Percentiles rank a stretch among this genome's conserved stretches.
Evolutionary conservation across 2,329 filamentous ascomycete species (phyloP).

Genomic region (Keithomyces neogunnii): DNA sequence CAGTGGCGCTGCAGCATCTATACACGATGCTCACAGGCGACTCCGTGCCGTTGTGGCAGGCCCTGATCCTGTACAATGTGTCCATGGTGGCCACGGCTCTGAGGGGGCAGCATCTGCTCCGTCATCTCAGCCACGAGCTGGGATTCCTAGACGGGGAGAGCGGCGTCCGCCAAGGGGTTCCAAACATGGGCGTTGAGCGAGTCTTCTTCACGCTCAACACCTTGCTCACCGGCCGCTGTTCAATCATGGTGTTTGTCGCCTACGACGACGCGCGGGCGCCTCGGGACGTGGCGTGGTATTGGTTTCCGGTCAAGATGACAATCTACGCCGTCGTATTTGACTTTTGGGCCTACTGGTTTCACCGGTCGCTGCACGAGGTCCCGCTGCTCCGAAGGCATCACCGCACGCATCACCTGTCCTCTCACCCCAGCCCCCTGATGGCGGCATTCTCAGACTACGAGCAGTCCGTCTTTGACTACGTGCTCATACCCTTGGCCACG

Average conservation of each 20-base stretch:
- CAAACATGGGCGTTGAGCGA: background rate
- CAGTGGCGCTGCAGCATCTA: background rate
- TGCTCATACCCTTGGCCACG: constrained; percentile 9
- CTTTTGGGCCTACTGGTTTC: background rate
- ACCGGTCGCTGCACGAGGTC: background rate
- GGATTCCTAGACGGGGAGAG: background rate
- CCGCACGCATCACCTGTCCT: background rate
- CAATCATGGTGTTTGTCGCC: background rate
- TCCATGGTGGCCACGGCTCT: background rate
- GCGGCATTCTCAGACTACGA: background rate
- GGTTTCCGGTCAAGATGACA: background rate
- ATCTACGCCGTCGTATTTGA: background rate
- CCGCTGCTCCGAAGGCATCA: background rate
- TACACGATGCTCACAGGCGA: background rate
- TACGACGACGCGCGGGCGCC: background rate
- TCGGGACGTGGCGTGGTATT: background rate
- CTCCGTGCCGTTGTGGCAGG: background rate
- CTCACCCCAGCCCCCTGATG: background rate
- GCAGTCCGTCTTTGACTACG: background rate
- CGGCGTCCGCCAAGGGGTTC: background rate
- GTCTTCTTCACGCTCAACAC: background rate
- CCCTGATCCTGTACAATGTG: background rate
- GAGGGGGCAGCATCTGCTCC: background rate
- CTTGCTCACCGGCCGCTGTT: background rate
- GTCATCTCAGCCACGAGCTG: background rate